Evolutionary conservation across 176 grass and related monocot genomes (phyloP), one percentile per base, ranked within the genome.

Genomic region (Cenchrus purpureus): DNA sequence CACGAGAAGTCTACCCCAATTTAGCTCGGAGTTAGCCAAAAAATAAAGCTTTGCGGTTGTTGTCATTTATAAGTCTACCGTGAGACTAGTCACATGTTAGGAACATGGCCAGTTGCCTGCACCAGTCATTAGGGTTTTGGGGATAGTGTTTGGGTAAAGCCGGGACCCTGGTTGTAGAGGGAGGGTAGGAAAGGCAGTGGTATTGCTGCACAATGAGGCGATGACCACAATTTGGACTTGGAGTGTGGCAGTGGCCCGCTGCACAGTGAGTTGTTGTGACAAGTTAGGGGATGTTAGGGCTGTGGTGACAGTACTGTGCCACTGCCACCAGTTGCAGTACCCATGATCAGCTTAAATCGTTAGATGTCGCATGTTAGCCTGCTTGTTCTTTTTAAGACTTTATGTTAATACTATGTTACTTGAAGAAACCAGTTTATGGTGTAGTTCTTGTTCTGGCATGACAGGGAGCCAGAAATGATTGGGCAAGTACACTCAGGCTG

Each of bases 371-470:
- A 40, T 40, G 37, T 40, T 40, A 40, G 37, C 4, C 37, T 40
- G 37, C 37, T 40, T 40, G 37, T 40, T 40, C 64, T 79, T 63
- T 15, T 12, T 29, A 48, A 25, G 0, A 8, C 29, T 17, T 46
- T 46, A 46, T 46, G 45, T 9, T 46, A 55, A 49, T 74, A 73
- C 14, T 76, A 32, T 77, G 68, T 2, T 83, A 83, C 61, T 62
- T 74, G 11, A 14, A 42, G 25, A 79, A 80, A 76, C 37, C 45
- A 81, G 0, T 25, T 44, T 57, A 54, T 74, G 19, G 51, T 74
- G 32, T 76, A 12, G 1, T 71, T 88, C 70, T 73, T 81, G 31
- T 54, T 46, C 40, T 71, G 65, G 65, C 56, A 86, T 78, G 28
- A 7, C 9, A 10, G 17, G 16, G 28, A 54, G 28, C 4, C 34